phyloP scores from a whole-genome alignment of 202 grass and related monocot species.

The Carex arenaria region DNA sequence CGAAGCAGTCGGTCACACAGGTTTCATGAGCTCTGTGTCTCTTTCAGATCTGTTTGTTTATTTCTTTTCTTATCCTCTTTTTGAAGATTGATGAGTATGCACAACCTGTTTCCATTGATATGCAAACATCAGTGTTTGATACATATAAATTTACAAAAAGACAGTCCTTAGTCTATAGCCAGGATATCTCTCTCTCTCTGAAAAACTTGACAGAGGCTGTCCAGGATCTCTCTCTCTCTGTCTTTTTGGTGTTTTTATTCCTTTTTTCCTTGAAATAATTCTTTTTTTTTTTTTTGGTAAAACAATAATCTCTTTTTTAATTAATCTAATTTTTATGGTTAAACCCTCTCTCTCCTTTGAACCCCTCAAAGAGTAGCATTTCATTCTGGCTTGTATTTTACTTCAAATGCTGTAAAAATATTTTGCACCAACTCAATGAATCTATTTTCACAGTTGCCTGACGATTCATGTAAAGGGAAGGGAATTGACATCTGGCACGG shows the following conservation, averaged over 20 bases:
- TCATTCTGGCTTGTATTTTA: background rate
- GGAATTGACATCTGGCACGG: slow-evolving; percentile 49
- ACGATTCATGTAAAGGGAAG: slow-evolving; percentile 88
- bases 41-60: slow-evolving; percentile 19
- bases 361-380: background rate
- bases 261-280: background rate
- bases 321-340: background rate
- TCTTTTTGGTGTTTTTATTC: background rate
- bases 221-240: background rate
- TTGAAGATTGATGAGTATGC: background rate
- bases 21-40: slow-evolving; percentile 28
- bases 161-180: background rate
- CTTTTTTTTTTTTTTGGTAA: background rate
- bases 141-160: background rate
- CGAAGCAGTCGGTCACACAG: slow-evolving; percentile 96
- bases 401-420: background rate
- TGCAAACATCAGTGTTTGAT: slow-evolving; percentile 1
- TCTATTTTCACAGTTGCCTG: slow-evolving; percentile 61
- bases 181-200: background rate
- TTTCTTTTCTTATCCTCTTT: slow-evolving; percentile 11
- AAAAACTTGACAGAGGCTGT: background rate
- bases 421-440: background rate
- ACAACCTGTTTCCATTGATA: slow-evolving; percentile 25
- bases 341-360: background rate
- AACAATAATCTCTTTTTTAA: background rate